phyloP scores from a whole-genome alignment of 169 alveolate species.

The Theileria parva region DNA sequence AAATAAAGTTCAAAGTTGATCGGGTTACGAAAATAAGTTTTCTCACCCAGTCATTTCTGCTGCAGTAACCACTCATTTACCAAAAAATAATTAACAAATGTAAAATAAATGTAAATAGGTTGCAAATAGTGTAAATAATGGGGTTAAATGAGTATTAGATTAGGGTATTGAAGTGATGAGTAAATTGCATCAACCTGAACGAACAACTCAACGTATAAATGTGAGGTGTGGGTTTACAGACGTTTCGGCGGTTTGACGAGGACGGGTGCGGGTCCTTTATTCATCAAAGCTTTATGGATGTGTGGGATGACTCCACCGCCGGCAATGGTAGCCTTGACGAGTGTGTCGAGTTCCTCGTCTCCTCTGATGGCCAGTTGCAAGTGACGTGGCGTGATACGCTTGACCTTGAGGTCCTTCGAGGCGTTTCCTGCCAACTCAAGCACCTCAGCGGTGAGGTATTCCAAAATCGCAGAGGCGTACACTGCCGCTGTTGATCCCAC shows the following conservation, averaged over 20 bases:
- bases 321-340: slow-evolving; percentile 98
- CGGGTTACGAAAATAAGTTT: too few relatives aligned
- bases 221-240: slow-evolving; percentile 21
- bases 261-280: slow-evolving; percentile 80
- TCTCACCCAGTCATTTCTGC: too few relatives aligned
- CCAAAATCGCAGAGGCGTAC: slow-evolving; percentile 98
- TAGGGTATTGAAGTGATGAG: too few relatives aligned
- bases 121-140: too few relatives aligned
- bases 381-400: slow-evolving; percentile 96
- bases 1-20: too few relatives aligned
- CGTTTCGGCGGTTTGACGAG: slow-evolving; percentile 69
- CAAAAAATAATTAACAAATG: too few relatives aligned
- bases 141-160: too few relatives aligned
- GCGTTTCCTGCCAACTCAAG: slow-evolving; percentile 99
- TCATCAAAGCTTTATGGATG: slow-evolving; percentile 92
- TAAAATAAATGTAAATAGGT: too few relatives aligned
- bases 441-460: slow-evolving; percentile 99
- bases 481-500: slow-evolving; percentile 99
- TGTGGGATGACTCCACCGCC: slow-evolving; percentile 99
- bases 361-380: slow-evolving; percentile 96
- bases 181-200: too few relatives aligned
- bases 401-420: slow-evolving; percentile 95
- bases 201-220: too few relatives aligned
- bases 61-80: too few relatives aligned
- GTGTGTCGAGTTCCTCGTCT: slow-evolving; percentile 97